These are phyloP conservation scores for Geosmithia morbida DNA, from an alignment of 2,329 filamentous ascomycete genomes.

Conservation along the genomic window DNA sequence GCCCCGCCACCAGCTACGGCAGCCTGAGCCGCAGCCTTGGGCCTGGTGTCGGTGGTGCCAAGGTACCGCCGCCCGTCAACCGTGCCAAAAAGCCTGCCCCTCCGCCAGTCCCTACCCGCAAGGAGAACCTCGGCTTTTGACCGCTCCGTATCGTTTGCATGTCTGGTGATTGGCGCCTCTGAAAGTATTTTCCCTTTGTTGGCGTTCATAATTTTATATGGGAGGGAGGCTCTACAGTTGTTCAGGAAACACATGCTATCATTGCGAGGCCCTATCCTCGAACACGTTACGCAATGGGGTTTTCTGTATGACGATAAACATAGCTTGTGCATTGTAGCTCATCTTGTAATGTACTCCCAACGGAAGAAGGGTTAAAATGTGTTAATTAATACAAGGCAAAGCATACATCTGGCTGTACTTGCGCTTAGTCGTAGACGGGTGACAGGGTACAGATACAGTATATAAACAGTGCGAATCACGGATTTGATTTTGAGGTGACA, in stretches of 20 bases:
- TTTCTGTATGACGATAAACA: background rate
- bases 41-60: conserved; percentile 17
- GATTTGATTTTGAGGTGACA: background rate
- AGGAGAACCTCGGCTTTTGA: conserved; percentile 10
- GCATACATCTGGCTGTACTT: background rate
- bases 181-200: background rate
- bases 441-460: background rate
- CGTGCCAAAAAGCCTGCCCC: conserved; percentile 26
- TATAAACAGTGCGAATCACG: background rate
- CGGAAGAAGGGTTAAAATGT: background rate
- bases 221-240: background rate
- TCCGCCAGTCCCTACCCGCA: conserved; percentile 16
- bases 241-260: background rate
- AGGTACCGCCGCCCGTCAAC: conserved; percentile 37
- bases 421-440: background rate
- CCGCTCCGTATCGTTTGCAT: background rate
- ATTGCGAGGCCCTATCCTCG: background rate
- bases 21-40: conserved; percentile 31
- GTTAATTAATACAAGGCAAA: background rate
- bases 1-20: conserved; percentile 40
- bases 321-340: too few relatives aligned
- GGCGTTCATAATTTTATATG: background rate
- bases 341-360: too few relatives aligned
- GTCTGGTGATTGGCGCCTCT: background rate
- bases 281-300: background rate